phyloP scores from a whole-genome alignment of 306 rosid genomes.

The Sicyos edulis region DNA sequence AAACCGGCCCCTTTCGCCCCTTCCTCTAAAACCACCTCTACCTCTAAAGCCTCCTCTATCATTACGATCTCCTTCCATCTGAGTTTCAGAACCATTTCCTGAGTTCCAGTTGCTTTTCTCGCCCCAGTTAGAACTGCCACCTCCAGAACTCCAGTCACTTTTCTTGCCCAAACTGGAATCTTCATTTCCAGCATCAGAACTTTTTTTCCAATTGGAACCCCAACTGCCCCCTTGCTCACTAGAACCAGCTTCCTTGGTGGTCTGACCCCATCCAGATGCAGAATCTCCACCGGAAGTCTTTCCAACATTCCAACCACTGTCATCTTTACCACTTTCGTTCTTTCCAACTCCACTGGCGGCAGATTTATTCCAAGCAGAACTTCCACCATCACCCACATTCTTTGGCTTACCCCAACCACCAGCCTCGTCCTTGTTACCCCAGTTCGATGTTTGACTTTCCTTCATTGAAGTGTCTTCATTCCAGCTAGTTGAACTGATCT shows the following conservation, averaged over 20 bases:
- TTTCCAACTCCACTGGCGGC: background rate
- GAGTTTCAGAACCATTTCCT: slow-evolving; percentile 34
- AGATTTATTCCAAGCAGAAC: slow-evolving; percentile 21
- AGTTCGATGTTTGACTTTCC: slow-evolving; percentile 16
- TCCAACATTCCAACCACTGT: slow-evolving; percentile 23
- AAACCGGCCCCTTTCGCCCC: slow-evolving; percentile 47
- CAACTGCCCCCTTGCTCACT: slow-evolving; percentile 15
- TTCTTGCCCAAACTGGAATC: slow-evolving; percentile 39
- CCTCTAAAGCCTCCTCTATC: slow-evolving; percentile 63
- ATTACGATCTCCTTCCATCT: slow-evolving; percentile 28
- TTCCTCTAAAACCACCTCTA: slow-evolving; percentile 40
- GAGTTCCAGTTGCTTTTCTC: slow-evolving; percentile 33
- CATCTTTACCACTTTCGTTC: slow-evolving; percentile 11
- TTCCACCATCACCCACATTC: slow-evolving; percentile 21
- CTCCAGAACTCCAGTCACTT: slow-evolving; percentile 39
- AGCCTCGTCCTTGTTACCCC: slow-evolving; percentile 19
- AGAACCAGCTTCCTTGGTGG: slow-evolving; percentile 19
- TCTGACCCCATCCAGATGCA: slow-evolving; percentile 34
- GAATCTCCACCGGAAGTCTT: slow-evolving; percentile 14
- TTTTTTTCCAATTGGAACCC: slow-evolving; percentile 26
- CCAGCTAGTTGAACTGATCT: slow-evolving; percentile 18
- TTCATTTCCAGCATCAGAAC: slow-evolving; percentile 17
- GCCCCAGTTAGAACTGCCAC: slow-evolving; percentile 24
- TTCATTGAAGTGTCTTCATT: slow-evolving; percentile 9
- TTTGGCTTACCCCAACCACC: slow-evolving; percentile 23